Evolutionary conservation across 2,329 filamentous ascomycete genomes (phyloP), one percentile per base, ranked within the genome.

Genomic region (Aspergillus amoenus): DNA sequence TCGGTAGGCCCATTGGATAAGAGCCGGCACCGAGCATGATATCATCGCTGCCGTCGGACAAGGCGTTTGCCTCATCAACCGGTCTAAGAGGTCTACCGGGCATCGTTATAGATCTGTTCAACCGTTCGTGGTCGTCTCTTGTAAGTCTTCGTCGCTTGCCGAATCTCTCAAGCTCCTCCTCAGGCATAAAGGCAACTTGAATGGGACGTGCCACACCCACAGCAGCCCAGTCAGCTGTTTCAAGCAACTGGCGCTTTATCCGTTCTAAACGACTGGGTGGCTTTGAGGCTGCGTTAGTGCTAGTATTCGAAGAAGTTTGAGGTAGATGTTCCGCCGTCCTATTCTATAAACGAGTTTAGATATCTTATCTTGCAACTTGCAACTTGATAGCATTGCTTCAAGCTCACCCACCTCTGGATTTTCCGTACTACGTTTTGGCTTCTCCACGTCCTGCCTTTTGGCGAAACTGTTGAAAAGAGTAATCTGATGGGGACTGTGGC

Each of bases 211-310:
- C 59, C 5, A 64, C 64, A 9, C 70, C 69, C 11, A 77, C 59
- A 3, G 64, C 66, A n/a, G 69, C 73, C 75, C 75, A 77, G 55
- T 78, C 74, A 5, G 64, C 51, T 43, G 67, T 67, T 50, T 70
- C 57, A 5, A 77, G 69, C 1, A 77, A 65, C 30, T 65, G 66
- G 12, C 61, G 70, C 44, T 72, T 74, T 34, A 76, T 59, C 6
- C 49, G 17, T 15, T 68, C 68, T 47, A 75, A 40, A 18, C 54
- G 59, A 37, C 41, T 57, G 18, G 42, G 12, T 34, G 43, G 15
- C 49, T 56, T 46, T 8, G 41, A 13, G 8, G 6, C 13, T 32
- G 41, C n/a, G 5, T 43, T 22, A 8, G 22, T n/a, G 21, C 15
- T 21, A 46, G 22, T 32, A 18, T 44, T 50, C 2, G 43, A 30